Conservation (phyloP, 331 rosid genomes). For the Quercus phellos region DNA sequence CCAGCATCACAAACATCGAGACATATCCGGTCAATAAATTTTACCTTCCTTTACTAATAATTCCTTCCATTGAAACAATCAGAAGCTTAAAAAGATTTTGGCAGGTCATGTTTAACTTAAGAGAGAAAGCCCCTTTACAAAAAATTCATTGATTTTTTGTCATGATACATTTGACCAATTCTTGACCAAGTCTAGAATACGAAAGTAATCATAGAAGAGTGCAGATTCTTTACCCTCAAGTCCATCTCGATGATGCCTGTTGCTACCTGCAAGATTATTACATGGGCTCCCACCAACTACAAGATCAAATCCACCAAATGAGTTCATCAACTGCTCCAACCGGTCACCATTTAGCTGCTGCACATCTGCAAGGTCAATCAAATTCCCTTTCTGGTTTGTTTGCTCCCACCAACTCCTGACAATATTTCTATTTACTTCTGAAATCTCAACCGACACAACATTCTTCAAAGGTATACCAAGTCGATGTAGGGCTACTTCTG, state of each 20-base stretch:
- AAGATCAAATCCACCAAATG: slow-evolving; percentile 81
- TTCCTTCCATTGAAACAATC: background rate
- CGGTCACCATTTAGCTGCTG: slow-evolving; percentile 42
- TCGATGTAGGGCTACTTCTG: slow-evolving; percentile 86
- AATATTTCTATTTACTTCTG: slow-evolving; percentile 66
- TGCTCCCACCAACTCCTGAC: slow-evolving; percentile 98
- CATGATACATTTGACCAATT: slow-evolving; percentile 55
- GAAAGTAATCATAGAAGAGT: slow-evolving; percentile 65
- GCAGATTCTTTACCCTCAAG: slow-evolving; percentile 82
- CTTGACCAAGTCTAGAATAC: slow-evolving; percentile 74
- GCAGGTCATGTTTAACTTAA: background rate
- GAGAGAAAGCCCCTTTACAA: slow-evolving; percentile 2
- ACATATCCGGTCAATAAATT: background rate
- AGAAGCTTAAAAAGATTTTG: background rate
- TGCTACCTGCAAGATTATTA: slow-evolving; percentile 89
- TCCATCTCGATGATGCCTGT: slow-evolving; percentile 79
- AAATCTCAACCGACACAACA: slow-evolving; percentile 81
- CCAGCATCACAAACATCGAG: background rate
- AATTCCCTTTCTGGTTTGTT: slow-evolving; percentile 74
- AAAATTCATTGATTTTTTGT: slow-evolving; percentile 26
- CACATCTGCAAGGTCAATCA: slow-evolving; percentile 60
- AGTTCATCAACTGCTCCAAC: slow-evolving; percentile 48
- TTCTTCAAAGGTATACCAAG: slow-evolving; percentile 70
- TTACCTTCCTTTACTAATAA: background rate
- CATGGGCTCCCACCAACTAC: slow-evolving; percentile 97